Conservation (phyloP, 495 filamentous ascomycete genomes). For the Podospora appendiculata region DNA sequence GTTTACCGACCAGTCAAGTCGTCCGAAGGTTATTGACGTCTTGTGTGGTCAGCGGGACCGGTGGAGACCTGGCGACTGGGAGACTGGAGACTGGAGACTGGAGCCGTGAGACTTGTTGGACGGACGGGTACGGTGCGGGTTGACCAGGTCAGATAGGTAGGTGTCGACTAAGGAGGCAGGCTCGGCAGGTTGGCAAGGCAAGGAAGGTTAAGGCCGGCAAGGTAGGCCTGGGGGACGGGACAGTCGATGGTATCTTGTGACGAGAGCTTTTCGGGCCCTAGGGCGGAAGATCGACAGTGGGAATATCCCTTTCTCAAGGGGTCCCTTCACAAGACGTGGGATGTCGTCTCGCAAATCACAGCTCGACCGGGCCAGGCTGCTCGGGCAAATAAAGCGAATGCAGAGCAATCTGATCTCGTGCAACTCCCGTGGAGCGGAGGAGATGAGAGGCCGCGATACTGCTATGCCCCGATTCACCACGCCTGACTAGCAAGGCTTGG, state of each 20-base stretch:
- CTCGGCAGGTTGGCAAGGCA: too few relatives aligned
- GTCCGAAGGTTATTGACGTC: constrained; percentile 32
- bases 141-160: too few relatives aligned
- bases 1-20: constrained; percentile 30
- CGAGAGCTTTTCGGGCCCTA: neutral
- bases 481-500: constrained; percentile 1
- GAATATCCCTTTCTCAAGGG: constrained; percentile 2
- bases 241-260: neutral
- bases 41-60: constrained; percentile 35
- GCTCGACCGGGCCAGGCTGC: too few relatives aligned
- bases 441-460: neutral
- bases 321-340: neutral
- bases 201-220: too few relatives aligned
- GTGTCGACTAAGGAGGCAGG: too few relatives aligned
- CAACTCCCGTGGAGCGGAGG: constrained; percentile 9
- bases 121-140: too few relatives aligned
- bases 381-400: too few relatives aligned
- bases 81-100: constrained; percentile 4
- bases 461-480: neutral
- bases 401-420: constrained; percentile 15
- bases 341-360: too few relatives aligned
- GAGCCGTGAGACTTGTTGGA: too few relatives aligned
- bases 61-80: constrained; percentile 20
- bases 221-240: neutral
- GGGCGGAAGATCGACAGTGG: neutral